Base-by-base conservation (phyloP, 306 rosid species). In the Inga leiocalycina region DNA sequence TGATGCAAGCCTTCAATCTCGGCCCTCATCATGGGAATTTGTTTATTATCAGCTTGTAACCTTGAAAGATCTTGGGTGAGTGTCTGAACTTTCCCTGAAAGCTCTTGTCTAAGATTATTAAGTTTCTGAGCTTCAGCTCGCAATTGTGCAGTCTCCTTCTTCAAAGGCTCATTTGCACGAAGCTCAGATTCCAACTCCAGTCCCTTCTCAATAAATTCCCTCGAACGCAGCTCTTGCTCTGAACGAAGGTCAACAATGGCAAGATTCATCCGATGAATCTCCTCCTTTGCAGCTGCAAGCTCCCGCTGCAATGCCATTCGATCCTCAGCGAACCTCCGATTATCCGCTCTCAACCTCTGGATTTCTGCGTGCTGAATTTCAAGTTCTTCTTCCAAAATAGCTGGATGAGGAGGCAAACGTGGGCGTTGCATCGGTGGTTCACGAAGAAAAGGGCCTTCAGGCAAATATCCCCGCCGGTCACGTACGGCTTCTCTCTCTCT, bases 351-450 rank as follows among this genome's bases (percentile, higher is more conserved):
- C 4, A 94, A 79, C 88, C 94, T 86, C 78, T 87, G 85, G 56
- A 92, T 89, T 79, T 94, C 98, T 1, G 84, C 86, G 27, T 71
- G 91, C 86, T 90, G 97, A 51, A 91, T 74, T 78, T 92, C 97
- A 67, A 92, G 91, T 52, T 94, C 97, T 65, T 94, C 97, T 88
- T 94, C 96, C 89, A 94, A 75, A 32, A 94, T n/a, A 41, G 90
- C 90, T 2, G 97, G 97, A 72, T 92, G 97, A 73, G 96, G 94
- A 75, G 80, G 88, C 64, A 86, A 61, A 34, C 73, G 89, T 0
- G 89, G 86, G 8, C 92, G 94, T 1, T 90, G 90, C 83, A 91
- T 71, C 11, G 90, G 92, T 54, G 91, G 97, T 12, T 84, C 90
- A 1, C 94, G 93, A 19, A 82, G 77, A 34, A 84, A 91, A 45